Base-by-base conservation (phyloP, 352 stramenopile genomes). In the Phytophthora agathidicida region DNA sequence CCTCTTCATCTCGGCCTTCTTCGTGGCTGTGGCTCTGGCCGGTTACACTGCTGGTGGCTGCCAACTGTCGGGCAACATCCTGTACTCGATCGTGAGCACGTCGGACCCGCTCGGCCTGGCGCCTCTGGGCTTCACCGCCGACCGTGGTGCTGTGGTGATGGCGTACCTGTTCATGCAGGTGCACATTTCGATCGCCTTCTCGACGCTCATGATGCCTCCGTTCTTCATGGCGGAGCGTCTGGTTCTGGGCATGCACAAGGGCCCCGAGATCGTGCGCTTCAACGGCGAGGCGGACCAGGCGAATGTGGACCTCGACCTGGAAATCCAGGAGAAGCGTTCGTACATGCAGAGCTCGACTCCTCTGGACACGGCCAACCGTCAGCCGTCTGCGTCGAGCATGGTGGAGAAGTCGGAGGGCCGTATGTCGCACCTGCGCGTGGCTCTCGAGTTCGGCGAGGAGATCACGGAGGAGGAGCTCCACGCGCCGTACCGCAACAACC, bases 181-280 rank as follows among this genome's bases (percentile, higher is more conserved):
- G 27, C 66, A 75, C 42, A 72, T 75, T 19, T 65, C 66, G 11
- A 71, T 73, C 50, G 73, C 59, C 38, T 75, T 74, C 58, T 54
- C 49, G 13, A 69, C 77, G 9, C 52, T 82, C 10, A 39, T 78
- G 36, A 49, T 63, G 27, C 62, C 77, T 20, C 61, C 71, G 4
- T 77, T 84, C 50, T 87, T 63, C 70, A 68, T 83, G 23, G 31
- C 68, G 10, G 74, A 87, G 56, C 74, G 74, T 51, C 24, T 80
- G 7, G 32, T 87, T 16, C 49, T 85, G 7, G 74, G 74, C 36
- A 80, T 85, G 72, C 75, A 88, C 64, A 65, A 78, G 61, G 23
- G 32, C 6, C 39, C 46, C 9, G 3, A 16, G 2, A 58, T 58
- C 26, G 49, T 58, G 9, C 37, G 16, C 23, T 48, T 49, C 41